Evolutionary conservation across 495 filamentous ascomycete genomes (phyloP).

Genomic region (Wilcoxina mikolae): DNA sequence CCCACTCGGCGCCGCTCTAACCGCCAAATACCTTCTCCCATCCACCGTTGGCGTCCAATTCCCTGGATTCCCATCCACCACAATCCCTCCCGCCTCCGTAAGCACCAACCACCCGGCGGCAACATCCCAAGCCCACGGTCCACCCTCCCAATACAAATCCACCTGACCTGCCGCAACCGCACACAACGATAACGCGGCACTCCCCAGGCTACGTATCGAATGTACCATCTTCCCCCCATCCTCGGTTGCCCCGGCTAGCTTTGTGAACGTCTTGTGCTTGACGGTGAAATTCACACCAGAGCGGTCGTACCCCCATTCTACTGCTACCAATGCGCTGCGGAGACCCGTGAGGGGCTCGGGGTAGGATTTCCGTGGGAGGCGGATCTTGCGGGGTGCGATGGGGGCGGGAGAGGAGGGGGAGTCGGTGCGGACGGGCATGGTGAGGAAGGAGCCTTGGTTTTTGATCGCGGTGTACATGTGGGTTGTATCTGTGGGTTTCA

Average conservation of each 20-base stretch:
- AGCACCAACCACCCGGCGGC: slow-evolving; percentile 84
- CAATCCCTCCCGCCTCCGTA: slow-evolving; percentile 64
- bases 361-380: slow-evolving; percentile 41
- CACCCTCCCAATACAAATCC: slow-evolving; percentile 86
- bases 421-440: slow-evolving; percentile 29
- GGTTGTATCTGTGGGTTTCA: neutral
- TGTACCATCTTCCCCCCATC: slow-evolving; percentile 77
- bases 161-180: slow-evolving; percentile 62
- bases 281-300: slow-evolving; percentile 60
- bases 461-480: slow-evolving; percentile 52
- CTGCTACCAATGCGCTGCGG: slow-evolving; percentile 46
- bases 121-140: slow-evolving; percentile 92
- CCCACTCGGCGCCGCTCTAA: slow-evolving; percentile 49
- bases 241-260: slow-evolving; percentile 46
- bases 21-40: slow-evolving; percentile 60
- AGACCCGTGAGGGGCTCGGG: slow-evolving; percentile 45
- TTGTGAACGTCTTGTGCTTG: slow-evolving; percentile 54
- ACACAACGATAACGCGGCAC: slow-evolving; percentile 72
- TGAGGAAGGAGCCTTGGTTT: slow-evolving; percentile 54
- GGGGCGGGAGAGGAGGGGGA: slow-evolving; percentile 26
- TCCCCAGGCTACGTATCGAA: slow-evolving; percentile 56
- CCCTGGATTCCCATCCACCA: slow-evolving; percentile 65
- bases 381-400: slow-evolving; percentile 32
- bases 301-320: slow-evolving; percentile 69
- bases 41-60: slow-evolving; percentile 64